These are phyloP conservation scores for Macadamia tetraphylla DNA, from an alignment of 164 flowering plant species.

Conservation along the genomic window DNA sequence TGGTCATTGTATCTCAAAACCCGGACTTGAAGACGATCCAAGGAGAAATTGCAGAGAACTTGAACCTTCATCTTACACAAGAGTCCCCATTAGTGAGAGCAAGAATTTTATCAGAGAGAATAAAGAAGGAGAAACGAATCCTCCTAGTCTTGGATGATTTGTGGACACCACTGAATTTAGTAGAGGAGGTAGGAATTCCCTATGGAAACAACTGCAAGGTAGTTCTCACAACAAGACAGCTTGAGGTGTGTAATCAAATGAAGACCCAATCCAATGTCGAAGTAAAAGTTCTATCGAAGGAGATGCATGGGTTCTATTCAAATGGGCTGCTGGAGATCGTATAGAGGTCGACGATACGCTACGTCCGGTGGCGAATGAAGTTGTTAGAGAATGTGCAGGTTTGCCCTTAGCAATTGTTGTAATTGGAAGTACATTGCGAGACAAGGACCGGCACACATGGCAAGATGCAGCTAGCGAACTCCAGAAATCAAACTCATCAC, in stretches of 20 bases:
- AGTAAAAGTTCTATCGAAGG: slow-evolving; percentile 6
- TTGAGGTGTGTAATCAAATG: slow-evolving; percentile 13
- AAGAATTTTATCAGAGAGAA: background rate
- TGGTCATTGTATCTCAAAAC: slow-evolving; percentile 15
- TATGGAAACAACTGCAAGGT: slow-evolving; percentile 13
- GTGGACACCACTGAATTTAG: slow-evolving; percentile 22
- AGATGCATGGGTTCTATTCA: slow-evolving; percentile 22
- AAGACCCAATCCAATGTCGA: background rate
- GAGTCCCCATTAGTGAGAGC: slow-evolving; percentile 2
- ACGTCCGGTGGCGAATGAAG: background rate
- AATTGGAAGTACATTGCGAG: slow-evolving; percentile 16
- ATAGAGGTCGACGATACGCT: background rate
- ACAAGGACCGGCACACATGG: slow-evolving; percentile 7
- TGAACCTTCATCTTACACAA: slow-evolving; percentile 7
- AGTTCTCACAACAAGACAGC: slow-evolving; percentile 15
- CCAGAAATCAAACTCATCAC: background rate
- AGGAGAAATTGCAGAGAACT: slow-evolving; percentile 7
- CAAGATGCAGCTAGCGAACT: slow-evolving; percentile 4
- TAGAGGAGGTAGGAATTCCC: slow-evolving; percentile 22
- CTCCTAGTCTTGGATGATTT: slow-evolving; percentile 35
- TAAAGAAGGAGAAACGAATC: slow-evolving; percentile 5
- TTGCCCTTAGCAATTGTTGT: slow-evolving; percentile 20
- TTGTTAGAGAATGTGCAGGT: slow-evolving; percentile 21
- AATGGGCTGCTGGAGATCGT: slow-evolving; percentile 7
- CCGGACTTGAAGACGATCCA: slow-evolving; percentile 11